Percentiles rank a stretch among this genome's conserved stretches.
phyloP scores from a whole-genome alignment of 371 early-diverging fungal genomes.

The Massospora cicadina region DNA sequence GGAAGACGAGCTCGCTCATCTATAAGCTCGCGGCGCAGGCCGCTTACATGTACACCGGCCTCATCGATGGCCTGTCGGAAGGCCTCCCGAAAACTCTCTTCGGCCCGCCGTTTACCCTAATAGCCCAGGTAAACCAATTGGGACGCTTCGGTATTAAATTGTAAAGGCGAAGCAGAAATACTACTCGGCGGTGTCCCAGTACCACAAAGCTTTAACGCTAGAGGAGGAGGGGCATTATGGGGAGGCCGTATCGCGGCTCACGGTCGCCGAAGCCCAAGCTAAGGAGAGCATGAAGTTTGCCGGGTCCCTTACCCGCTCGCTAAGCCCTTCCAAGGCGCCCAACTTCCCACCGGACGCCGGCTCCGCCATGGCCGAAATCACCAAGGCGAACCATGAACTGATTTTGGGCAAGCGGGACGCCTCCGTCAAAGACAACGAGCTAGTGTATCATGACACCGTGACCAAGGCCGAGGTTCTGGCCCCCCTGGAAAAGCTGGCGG shows the following conservation, averaged over 20 bases:
- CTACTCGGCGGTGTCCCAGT: conserved; percentile 65
- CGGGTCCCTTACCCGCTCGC: conserved; percentile 21
- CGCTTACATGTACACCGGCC: conserved; percentile 49
- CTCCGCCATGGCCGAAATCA: conserved; percentile 36
- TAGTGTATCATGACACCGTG: conserved; percentile 82
- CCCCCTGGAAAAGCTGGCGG: conserved; percentile 61
- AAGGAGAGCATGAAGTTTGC: conserved; percentile 64
- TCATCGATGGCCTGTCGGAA: conserved; percentile 43
- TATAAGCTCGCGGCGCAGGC: conserved; percentile 82
- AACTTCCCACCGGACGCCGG: conserved; percentile 33
- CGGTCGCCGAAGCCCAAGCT: conserved; percentile 53
- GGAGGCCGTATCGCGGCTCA: conserved; percentile 57
- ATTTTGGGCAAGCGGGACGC: conserved; percentile 36
- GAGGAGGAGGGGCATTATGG: conserved; percentile 69
- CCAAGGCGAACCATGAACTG: conserved; percentile 31
- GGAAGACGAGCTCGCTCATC: conserved; percentile 62
- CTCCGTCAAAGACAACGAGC: conserved; percentile 76
- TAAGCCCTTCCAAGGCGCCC: conserved; percentile 16
- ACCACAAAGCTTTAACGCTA: conserved; percentile 56
- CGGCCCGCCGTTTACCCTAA: conserved; percentile 41
- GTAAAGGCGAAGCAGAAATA: conserved; percentile 47
- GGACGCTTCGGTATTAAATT: background rate
- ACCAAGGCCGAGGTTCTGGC: conserved; percentile 60
- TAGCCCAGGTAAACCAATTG: conserved; percentile 29
- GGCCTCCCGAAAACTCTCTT: conserved; percentile 34